Evolutionary conservation across 163 green algal genomes (phyloP).

Genomic region (Chlamydomonas reinhardtii): DNA sequence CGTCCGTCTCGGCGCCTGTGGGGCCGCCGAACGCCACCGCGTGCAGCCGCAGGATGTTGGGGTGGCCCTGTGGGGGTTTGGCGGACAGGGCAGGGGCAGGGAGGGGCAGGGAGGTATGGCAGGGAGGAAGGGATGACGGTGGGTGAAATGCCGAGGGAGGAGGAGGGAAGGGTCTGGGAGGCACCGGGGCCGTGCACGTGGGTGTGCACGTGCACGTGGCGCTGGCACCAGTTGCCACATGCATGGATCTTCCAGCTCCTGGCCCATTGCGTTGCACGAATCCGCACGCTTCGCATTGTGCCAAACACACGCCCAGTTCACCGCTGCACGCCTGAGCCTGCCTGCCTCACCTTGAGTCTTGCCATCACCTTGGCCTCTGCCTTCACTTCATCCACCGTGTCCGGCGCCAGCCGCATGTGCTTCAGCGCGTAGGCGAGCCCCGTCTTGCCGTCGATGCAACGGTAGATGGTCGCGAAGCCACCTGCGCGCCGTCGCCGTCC

Average conservation of each 20-base stretch:
- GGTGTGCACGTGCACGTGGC: too few species aligned
- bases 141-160: too few species aligned
- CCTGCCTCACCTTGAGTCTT: slow-evolving; percentile 6
- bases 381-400: slow-evolving; percentile 27
- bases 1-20: slow-evolving; percentile 75
- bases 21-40: slow-evolving; percentile 69
- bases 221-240: too few species aligned
- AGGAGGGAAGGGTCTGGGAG: too few species aligned
- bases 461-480: slow-evolving; percentile 86
- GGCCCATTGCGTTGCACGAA: too few species aligned
- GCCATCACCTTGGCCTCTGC: background rate
- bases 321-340: too few species aligned
- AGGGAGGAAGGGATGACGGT: too few species aligned
- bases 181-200: too few species aligned
- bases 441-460: slow-evolving; percentile 59
- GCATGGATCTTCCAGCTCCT: too few species aligned
- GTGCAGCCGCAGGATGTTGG: slow-evolving; percentile 77
- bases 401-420: slow-evolving; percentile 78
- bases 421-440: slow-evolving; percentile 79
- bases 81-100: background rate
- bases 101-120: too few species aligned
- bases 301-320: too few species aligned
- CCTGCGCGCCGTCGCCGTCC: slow-evolving; percentile 49
- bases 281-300: too few species aligned
- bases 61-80: slow-evolving; percentile 26